phyloP scores from a whole-genome alignment of 768 basidiomycete genomes.

The Collybiopsis confluens region DNA sequence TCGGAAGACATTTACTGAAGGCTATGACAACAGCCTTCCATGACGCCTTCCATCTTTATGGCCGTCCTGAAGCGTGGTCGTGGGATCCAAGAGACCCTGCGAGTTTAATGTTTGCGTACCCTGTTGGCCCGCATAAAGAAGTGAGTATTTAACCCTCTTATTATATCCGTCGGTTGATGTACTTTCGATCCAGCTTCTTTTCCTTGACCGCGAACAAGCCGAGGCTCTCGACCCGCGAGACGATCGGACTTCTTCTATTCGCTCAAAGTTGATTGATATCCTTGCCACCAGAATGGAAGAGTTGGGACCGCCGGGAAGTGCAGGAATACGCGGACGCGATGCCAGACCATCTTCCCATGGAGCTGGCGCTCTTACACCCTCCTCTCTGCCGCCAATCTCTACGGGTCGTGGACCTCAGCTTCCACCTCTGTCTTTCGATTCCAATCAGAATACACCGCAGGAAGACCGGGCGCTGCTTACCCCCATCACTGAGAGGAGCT shows the following conservation, averaged over 20 bases:
- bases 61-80: conserved; percentile 78
- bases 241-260: conserved; percentile 68
- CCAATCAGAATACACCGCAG: conserved; percentile 13
- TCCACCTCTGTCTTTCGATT: conserved; percentile 55
- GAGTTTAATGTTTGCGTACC: conserved; percentile 93
- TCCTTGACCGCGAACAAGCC: conserved; percentile 81
- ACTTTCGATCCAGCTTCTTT: conserved; percentile 58
- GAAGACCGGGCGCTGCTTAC: conserved; percentile 39
- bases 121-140: conserved; percentile 78
- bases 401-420: conserved; percentile 39
- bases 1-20: background rate
- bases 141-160: too few relatives aligned
- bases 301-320: conserved; percentile 11
- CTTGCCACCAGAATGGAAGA: conserved; percentile 61
- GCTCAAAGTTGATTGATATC: conserved; percentile 58
- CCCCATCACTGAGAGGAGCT: conserved; percentile 61
- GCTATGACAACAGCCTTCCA: conserved; percentile 55
- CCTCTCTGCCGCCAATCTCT: conserved; percentile 31
- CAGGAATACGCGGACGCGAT: background rate
- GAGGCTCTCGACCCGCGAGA: conserved; percentile 74
- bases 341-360: conserved; percentile 9
- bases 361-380: conserved; percentile 13
- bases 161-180: too few relatives aligned
- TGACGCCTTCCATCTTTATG: conserved; percentile 85
- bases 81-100: conserved; percentile 84